A percentile compares a stretch with the other conserved stretches of the same genome.
Conservation (phyloP, 2,329 filamentous ascomycete genomes). For the Cladobotryum mycophilum region DNA sequence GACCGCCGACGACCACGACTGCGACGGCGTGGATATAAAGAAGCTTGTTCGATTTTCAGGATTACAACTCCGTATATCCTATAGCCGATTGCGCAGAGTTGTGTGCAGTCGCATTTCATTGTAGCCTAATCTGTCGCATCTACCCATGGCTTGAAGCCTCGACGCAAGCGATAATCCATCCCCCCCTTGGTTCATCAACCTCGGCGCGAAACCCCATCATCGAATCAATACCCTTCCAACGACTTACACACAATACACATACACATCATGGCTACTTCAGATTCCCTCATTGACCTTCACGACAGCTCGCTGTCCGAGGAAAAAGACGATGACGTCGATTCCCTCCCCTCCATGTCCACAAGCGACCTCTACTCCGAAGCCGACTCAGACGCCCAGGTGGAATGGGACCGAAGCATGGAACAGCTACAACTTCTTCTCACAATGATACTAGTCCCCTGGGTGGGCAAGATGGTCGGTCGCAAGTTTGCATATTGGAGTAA, state of each 20-base stretch:
- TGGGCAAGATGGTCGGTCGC: constrained; percentile 90
- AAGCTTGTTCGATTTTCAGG: no score
- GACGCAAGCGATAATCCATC: not conserved
- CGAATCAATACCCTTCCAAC: not conserved
- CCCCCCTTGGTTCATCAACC: no score
- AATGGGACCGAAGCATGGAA: constrained; percentile 92
- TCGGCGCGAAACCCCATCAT: not conserved
- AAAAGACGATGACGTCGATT: constrained; percentile 52
- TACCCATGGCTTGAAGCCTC: not conserved
- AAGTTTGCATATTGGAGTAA: constrained; percentile 96
- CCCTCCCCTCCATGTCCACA: constrained; percentile 56
- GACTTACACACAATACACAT: no score
- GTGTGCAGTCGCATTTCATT: no score
- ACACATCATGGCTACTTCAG: constrained; percentile 22
- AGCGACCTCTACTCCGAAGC: constrained; percentile 52
- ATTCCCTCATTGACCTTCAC: constrained; percentile 46
- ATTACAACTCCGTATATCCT: no score
- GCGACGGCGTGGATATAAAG: no score
- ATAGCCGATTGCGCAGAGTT: no score
- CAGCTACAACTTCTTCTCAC: constrained; percentile 88
- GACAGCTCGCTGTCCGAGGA: constrained; percentile 42
- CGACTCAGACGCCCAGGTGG: constrained; percentile 79
- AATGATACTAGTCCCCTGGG: constrained; percentile 90
- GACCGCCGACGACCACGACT: no score
- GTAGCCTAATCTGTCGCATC: no score